Conservation (phyloP, 2,329 filamentous ascomycete genomes). For the Aspergillus ochraceus region DNA sequence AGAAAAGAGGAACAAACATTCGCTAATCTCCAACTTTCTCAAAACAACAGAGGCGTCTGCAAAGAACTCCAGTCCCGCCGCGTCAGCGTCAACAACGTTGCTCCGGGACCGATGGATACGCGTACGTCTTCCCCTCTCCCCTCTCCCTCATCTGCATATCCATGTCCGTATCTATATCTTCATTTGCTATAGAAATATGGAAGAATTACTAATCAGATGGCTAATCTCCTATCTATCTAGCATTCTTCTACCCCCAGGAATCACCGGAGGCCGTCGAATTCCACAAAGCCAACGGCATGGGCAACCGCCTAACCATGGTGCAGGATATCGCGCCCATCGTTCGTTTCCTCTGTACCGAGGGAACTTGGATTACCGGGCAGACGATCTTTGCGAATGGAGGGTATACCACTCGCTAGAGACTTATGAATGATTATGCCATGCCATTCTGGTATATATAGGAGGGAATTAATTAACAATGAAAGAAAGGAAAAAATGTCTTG, state of each 20-base stretch:
- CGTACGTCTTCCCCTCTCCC: slow-evolving; percentile 28
- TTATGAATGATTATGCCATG: too few relatives aligned
- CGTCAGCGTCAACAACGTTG: slow-evolving; percentile 54
- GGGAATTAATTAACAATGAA: neutral
- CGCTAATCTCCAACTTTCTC: neutral
- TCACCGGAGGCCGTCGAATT: slow-evolving; percentile 45
- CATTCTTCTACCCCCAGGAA: slow-evolving; percentile 50
- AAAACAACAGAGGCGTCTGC: slow-evolving; percentile 41
- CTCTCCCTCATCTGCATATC: neutral
- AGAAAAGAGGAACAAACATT: neutral
- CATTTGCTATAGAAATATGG: too few relatives aligned
- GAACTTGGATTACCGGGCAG: slow-evolving; percentile 49
- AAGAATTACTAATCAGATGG: neutral
- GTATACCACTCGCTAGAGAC: slow-evolving; percentile 44
- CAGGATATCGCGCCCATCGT: slow-evolving; percentile 50
- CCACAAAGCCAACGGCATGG: slow-evolving; percentile 48
- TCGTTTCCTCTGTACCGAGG: slow-evolving; percentile 47
- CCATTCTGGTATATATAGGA: too few relatives aligned
- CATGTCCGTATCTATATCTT: too few relatives aligned
- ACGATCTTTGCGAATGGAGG: slow-evolving; percentile 52
- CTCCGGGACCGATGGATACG: slow-evolving; percentile 57
- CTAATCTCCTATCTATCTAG: slow-evolving; percentile 15
- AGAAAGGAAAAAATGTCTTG: neutral
- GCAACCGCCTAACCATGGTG: slow-evolving; percentile 43
- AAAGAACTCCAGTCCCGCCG: slow-evolving; percentile 56